Conservation (phyloP, 2,329 filamentous ascomycete genomes). For the Fusarium staphyleae region DNA sequence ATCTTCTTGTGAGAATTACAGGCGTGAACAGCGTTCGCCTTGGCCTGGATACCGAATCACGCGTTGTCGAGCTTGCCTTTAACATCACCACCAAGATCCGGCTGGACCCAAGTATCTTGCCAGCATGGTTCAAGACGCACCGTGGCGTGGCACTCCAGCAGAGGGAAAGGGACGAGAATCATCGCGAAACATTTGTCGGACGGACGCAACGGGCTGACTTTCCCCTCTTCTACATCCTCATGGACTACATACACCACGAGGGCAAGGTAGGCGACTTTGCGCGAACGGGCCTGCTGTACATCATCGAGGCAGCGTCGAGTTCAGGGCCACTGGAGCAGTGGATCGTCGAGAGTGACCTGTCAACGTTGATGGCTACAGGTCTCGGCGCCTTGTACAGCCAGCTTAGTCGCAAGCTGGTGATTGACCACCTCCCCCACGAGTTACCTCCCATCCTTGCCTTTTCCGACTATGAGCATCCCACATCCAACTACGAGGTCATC, state of each 20-base stretch:
- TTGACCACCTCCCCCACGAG: slow-evolving; percentile 76
- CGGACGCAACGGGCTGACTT: slow-evolving; percentile 91
- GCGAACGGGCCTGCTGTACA: slow-evolving; percentile 89
- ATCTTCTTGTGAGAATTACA: slow-evolving; percentile 80
- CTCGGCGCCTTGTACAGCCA: slow-evolving; percentile 78
- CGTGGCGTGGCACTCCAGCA: slow-evolving; percentile 35
- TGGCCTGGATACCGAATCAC: slow-evolving; percentile 81
- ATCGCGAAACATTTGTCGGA: slow-evolving; percentile 82
- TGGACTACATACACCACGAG: slow-evolving; percentile 97
- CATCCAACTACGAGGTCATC: slow-evolving; percentile 73
- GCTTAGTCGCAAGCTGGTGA: slow-evolving; percentile 78
- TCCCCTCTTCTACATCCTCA: slow-evolving; percentile 91
- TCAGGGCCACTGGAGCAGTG: slow-evolving; percentile 87
- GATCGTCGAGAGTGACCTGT: slow-evolving; percentile 96
- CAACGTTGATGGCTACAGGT: slow-evolving; percentile 96
- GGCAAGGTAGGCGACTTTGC: slow-evolving; percentile 96
- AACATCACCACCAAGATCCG: slow-evolving; percentile 97
- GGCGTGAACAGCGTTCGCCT: slow-evolving; percentile 76
- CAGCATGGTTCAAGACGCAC: slow-evolving; percentile 84
- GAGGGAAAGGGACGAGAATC: slow-evolving; percentile 57
- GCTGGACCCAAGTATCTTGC: slow-evolving; percentile 83
- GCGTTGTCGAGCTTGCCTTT: slow-evolving; percentile 92
- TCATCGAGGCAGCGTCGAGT: slow-evolving; percentile 90
- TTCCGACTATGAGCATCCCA: slow-evolving; percentile 83
- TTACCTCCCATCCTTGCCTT: slow-evolving; percentile 85